Conservation (phyloP, 1,284 basidiomycete genomes). For the Trametes polyzona region DNA sequence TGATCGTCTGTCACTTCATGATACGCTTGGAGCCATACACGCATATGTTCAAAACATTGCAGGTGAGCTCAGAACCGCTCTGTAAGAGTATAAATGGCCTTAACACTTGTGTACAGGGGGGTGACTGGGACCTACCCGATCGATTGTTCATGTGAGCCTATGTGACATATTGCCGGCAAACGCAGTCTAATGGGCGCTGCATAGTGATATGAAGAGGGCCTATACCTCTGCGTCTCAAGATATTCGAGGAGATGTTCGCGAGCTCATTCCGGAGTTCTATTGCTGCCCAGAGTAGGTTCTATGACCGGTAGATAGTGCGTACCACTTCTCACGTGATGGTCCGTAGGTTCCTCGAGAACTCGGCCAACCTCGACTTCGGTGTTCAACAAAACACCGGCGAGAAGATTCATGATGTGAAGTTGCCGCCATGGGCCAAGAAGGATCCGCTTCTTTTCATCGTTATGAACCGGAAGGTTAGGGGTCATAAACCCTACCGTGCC, state of each 20-base stretch:
- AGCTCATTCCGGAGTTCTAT: constrained; percentile 94
- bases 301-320: not conserved
- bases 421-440: constrained; percentile 90
- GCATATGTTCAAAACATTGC: constrained; percentile 89
- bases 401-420: constrained; percentile 83
- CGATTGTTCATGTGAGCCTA: constrained; percentile 75
- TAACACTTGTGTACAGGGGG: constrained; percentile 54
- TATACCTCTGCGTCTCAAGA: constrained; percentile 88
- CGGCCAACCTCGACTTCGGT: constrained; percentile 83
- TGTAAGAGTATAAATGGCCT: not conserved
- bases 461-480: constrained; percentile 73
- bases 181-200: not conserved
- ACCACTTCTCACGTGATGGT: constrained; percentile 3
- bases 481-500: not conserved
- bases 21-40: constrained; percentile 92
- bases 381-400: constrained; percentile 82
- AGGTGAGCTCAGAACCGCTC: constrained; percentile 44
- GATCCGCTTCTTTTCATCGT: constrained; percentile 87
- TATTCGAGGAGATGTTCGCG: constrained; percentile 91
- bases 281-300: constrained; percentile 72
- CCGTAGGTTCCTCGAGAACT: constrained; percentile 71
- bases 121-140: constrained; percentile 97
- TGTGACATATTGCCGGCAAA: not conserved
- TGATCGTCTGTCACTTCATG: constrained; percentile 95
- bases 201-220: constrained; percentile 73